Conservation (phyloP, 805 yeast genomes). For the Candida chilensis region DNA sequence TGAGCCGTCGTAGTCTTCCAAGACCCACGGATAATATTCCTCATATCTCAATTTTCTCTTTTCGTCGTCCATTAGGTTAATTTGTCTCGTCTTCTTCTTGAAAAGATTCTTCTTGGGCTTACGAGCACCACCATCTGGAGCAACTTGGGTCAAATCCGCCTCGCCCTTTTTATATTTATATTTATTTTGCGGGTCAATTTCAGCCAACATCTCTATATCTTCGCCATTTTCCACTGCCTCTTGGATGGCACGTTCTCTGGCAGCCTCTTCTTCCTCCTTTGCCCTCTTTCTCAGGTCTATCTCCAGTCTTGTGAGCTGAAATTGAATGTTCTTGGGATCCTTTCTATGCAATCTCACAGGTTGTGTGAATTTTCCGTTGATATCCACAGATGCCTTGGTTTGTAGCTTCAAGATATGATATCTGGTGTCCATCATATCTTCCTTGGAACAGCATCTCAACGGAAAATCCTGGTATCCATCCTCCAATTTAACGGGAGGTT, state of each 20-base stretch:
- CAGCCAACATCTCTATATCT: constrained; percentile 10
- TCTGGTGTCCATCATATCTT: constrained; percentile 64
- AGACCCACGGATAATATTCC: constrained; percentile 96
- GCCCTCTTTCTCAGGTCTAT: constrained; percentile 45
- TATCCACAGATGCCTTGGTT: constrained; percentile 63
- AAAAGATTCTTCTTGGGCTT: constrained; percentile 46
- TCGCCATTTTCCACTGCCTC: not conserved
- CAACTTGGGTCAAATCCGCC: constrained; percentile 58
- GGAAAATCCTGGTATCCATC: constrained; percentile 25
- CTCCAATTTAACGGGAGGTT: not conserved
- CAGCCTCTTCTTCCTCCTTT: constrained; percentile 6
- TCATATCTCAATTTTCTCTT: constrained; percentile 84
- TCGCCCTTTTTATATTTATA: constrained; percentile 28
- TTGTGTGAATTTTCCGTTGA: constrained; percentile 56
- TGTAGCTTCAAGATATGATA: constrained; percentile 81
- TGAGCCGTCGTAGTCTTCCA: constrained; percentile 92
- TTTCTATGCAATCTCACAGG: constrained; percentile 89
- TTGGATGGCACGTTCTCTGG: no score
- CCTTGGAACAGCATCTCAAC: constrained; percentile 62
- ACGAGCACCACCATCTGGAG: constrained; percentile 89
- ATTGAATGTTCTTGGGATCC: constrained; percentile 87
- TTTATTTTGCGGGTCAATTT: constrained; percentile 17
- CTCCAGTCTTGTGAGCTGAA: constrained; percentile 72
- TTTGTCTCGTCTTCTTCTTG: constrained; percentile 79
- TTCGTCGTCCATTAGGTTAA: constrained; percentile 70